phyloP scores from a whole-genome alignment of 2,329 filamentous ascomycete species.

The Ophiosphaerella narmari region DNA sequence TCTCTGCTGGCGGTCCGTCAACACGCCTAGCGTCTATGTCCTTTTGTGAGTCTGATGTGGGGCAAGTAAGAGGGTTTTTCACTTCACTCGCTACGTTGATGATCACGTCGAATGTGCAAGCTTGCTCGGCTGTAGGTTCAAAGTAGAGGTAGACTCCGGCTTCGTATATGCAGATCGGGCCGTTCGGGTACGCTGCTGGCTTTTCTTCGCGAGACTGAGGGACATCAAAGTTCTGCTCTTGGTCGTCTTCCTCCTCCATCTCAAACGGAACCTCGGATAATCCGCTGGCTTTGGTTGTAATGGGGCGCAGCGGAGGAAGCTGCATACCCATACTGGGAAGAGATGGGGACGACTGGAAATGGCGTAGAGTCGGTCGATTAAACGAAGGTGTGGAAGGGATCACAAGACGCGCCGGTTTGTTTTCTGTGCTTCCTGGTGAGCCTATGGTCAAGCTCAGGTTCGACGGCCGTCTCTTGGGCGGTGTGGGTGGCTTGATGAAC shows the following conservation, averaged over 20 bases:
- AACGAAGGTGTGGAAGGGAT: slow-evolving; percentile 64
- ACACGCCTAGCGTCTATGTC: slow-evolving; percentile 43
- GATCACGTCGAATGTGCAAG: slow-evolving; percentile 77
- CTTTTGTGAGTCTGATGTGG: slow-evolving; percentile 34
- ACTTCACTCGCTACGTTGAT: slow-evolving; percentile 86
- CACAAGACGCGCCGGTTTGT: slow-evolving; percentile 59
- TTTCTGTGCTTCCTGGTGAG: slow-evolving; percentile 64
- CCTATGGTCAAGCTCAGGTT: slow-evolving; percentile 74
- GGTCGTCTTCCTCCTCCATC: slow-evolving; percentile 71
- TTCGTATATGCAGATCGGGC: slow-evolving; percentile 80
- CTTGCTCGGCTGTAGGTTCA: slow-evolving; percentile 78
- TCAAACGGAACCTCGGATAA: slow-evolving; percentile 67
- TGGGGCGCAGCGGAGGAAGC: slow-evolving; percentile 48
- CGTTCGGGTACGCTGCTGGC: slow-evolving; percentile 80
- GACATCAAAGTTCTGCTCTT: slow-evolving; percentile 58
- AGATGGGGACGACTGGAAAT: slow-evolving; percentile 67
- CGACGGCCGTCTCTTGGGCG: slow-evolving; percentile 72
- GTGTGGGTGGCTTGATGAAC: slow-evolving; percentile 80
- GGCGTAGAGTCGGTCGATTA: slow-evolving; percentile 57
- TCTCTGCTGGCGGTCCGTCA: slow-evolving; percentile 43
- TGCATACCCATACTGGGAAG: slow-evolving; percentile 61
- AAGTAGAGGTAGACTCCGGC: slow-evolving; percentile 78
- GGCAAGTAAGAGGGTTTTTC: slow-evolving; percentile 68
- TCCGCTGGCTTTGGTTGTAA: slow-evolving; percentile 40
- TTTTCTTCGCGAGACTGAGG: slow-evolving; percentile 69